Evolutionary conservation across 441 rosid genomes (phyloP).

Genomic region (Heliophila coronopifolia): DNA sequence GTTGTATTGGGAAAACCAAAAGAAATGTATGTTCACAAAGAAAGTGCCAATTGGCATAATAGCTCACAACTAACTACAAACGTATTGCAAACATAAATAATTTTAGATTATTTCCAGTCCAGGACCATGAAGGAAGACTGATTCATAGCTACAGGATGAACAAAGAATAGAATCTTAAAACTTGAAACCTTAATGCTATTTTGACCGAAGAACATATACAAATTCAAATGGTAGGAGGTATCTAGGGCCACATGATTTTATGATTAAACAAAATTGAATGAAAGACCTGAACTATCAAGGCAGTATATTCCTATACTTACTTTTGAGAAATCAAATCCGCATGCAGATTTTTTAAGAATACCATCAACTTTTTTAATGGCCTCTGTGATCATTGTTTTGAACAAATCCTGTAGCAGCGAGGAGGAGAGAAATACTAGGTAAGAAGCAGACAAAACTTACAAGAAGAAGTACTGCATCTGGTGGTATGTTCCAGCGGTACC

Average conservation of each 20-base stretch:
- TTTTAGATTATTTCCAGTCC: conserved; percentile 1
- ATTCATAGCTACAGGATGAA: conserved; percentile 7
- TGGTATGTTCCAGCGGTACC: conserved; percentile 39
- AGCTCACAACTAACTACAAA: conserved; percentile 1
- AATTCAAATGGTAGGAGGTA: conserved; percentile 1
- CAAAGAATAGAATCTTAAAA: conserved; percentile 2
- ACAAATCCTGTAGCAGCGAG: conserved; percentile 60
- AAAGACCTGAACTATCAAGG: conserved; percentile 8
- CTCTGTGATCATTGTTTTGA: conserved; percentile 70
- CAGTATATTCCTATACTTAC: conserved; percentile 24
- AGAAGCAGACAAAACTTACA: background rate
- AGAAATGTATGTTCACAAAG: conserved; percentile 1
- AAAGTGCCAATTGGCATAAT: conserved; percentile 11
- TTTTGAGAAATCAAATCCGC: conserved; percentile 50
- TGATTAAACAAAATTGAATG: background rate
- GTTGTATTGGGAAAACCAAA: conserved; percentile 2
- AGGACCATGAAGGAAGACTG: background rate
- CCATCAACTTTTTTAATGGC: conserved; percentile 43
- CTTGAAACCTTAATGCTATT: background rate
- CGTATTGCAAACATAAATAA: conserved; percentile 10
- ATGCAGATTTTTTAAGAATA: conserved; percentile 42
- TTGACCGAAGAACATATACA: background rate
- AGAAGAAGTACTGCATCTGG: conserved; percentile 1
- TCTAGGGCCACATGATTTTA: background rate
- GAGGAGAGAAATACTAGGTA: background rate